Evolutionary conservation across 2,329 filamentous ascomycete species (phyloP), one percentile per base, ranked within the genome.

Genomic region (Hysterium pulicare): DNA sequence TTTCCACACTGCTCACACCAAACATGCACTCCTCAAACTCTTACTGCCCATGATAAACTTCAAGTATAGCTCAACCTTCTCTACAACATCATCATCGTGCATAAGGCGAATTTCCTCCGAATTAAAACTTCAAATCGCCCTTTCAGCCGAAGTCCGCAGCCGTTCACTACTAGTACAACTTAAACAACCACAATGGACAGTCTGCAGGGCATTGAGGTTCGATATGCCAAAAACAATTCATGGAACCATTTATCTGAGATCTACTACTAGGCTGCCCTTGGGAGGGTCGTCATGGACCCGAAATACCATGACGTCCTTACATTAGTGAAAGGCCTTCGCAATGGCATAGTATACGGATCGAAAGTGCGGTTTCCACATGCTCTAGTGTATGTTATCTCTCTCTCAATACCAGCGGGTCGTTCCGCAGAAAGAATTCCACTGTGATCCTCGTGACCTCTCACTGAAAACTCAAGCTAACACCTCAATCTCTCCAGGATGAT

Each of bases 281-380:
- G 95, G 72, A 78, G 79, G 54, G 76, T 95, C 43, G 75, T 90
- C 53, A 79, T 93, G 48, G 83, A 97, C 65, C 90, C 90, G 5
- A 78, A 82, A 53, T 87, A 95, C 71, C 88, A 93, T 59, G 88
- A 93, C 58, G 67, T 90, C 42, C 80, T 98, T 48, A 82, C 87
- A 44, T 77, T 98, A 54, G 67, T 95, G 67, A 98, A 98, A 78
- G 89, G 83, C 59, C 86, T 93, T 54, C 89, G 93, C 71, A 98
- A 97, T 82, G 93, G 93, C 67, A 84, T 90, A 53, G 89, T 98
- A 50, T 98, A 98, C 71, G 93, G 93, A 47, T 83, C 87, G 58
- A 97, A 97, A 80, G 89, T 98, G 69, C 90, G 93, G 51, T 97
- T 98, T 73, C 93, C 93, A 51, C 93, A 98, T 73, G 93, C 93